A percentile compares a stretch with the other conserved stretches of the same genome.
Conservation (phyloP, 768 basidiomycete species). For the Dioszegia aurantiaca region DNA sequence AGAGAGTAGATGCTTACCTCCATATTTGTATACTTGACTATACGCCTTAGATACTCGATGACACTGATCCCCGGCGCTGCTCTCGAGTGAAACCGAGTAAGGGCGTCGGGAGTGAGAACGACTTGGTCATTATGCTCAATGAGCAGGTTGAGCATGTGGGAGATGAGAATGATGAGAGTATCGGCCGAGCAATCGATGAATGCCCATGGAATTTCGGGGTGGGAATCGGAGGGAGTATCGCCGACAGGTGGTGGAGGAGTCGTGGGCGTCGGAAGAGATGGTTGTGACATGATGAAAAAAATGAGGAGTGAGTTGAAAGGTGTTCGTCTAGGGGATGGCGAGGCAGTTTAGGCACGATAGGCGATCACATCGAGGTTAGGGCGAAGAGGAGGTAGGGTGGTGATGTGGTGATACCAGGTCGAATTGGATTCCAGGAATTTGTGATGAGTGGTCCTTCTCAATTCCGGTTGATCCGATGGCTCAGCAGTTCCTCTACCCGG, state of each 20-base stretch:
- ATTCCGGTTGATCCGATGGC: too few species aligned
- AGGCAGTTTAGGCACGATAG: too few species aligned
- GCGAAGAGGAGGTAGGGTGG: too few species aligned
- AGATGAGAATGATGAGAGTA: conserved; percentile 81
- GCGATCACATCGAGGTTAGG: too few species aligned
- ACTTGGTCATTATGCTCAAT: conserved; percentile 96
- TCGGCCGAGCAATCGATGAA: conserved; percentile 85
- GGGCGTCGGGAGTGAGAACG: conserved; percentile 78
- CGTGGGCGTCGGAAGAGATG: not conserved
- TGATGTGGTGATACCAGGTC: too few species aligned
- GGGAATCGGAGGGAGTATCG: not conserved
- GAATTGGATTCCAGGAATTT: too few species aligned
- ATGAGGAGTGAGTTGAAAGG: not conserved
- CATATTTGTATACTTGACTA: conserved; percentile 91
- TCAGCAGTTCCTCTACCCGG: too few species aligned
- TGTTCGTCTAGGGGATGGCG: not conserved
- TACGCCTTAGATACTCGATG: conserved; percentile 87
- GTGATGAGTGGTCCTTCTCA: too few species aligned
- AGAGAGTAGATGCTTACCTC: conserved; percentile 71
- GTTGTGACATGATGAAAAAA: not conserved
- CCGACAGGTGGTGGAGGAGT: not conserved
- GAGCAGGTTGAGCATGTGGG: conserved; percentile 93
- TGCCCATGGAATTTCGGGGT: conserved; percentile 61
- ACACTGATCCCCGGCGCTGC: conserved; percentile 82
- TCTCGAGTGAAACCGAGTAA: conserved; percentile 95